Evolutionary conservation across 2,329 filamentous ascomycete species (phyloP), one percentile per base, ranked within the genome.

Genomic region (Alternaria dauci): DNA sequence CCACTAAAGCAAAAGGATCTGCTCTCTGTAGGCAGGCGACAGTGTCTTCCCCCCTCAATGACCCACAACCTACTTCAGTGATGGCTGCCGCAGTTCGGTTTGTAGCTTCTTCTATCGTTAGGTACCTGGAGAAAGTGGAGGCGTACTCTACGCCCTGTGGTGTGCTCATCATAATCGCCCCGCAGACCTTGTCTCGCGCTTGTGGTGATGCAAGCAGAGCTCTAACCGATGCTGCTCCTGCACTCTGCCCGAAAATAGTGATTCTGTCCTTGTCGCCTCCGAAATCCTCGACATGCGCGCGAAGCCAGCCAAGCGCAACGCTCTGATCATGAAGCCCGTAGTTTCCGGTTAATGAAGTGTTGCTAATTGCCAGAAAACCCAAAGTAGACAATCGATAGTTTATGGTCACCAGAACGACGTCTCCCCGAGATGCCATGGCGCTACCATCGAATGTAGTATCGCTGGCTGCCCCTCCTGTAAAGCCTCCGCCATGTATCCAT

Each of bases 221-320:
- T 43, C 83, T 77, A 3, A 86, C 82, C 34, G 70, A 73, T 20
- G 72, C 71, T 14, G 72, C 73, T 16, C 76, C 76, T 47, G 76
- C 74, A 73, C 66, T 74, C 60, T 80, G 77, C 8, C 76, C 76
- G 59, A 81, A 81, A 2, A 78, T 55, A 1, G 76, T 81, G 14
- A 80, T 72, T 12, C 68, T 59, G 25, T 72, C 61, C 26, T 76
- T 73, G 50, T 80, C 75, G 4, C 74, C 76, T n/a, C 76, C 76
- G 47, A 78, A 78, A 18, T 71, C 68, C 32, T 61, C 64, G 61
- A 81, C 78, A 58, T 82, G 76, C 48, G 73, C 71, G 18, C 73
- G 76, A 1, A 85, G 76, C 84, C 84, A 86, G 38, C 84, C 80
- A 7, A 85, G 74, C 0, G 82, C 84, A 25, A 79, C 79, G 52